Evolutionary conservation across 305 asterid genomes (phyloP).

Genomic region (Fraxinus albicans): DNA sequence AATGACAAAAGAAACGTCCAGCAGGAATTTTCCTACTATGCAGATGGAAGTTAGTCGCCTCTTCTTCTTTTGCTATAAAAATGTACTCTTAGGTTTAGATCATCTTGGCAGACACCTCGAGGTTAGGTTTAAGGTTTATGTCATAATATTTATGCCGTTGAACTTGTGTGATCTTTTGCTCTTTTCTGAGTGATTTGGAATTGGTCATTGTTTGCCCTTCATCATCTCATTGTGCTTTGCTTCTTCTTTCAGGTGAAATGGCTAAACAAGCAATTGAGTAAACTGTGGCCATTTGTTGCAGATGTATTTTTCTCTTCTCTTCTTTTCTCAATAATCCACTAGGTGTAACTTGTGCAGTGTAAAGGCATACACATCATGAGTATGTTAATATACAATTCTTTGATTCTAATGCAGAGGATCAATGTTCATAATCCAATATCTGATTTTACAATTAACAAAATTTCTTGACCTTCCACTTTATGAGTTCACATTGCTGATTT

Average conservation of each 20-base stretch:
- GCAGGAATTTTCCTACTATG: background rate
- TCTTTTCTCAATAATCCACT: background rate
- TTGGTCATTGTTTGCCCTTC: conserved; percentile 5
- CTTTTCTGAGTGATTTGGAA: conserved; percentile 1
- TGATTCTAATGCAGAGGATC: conserved; percentile 7
- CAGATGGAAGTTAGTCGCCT: background rate
- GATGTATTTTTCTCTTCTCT: conserved; percentile 60
- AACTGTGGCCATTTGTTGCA: conserved; percentile 96
- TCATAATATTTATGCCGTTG: background rate
- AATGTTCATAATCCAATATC: background rate
- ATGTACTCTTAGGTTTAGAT: background rate
- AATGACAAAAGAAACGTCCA: background rate
- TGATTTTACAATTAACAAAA: conserved; percentile 8
- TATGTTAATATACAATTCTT: background rate
- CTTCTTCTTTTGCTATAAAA: conserved; percentile 8
- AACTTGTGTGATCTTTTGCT: background rate
- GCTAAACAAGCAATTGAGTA: conserved; percentile 84
- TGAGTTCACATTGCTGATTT: conserved; percentile 16
- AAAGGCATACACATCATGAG: background rate
- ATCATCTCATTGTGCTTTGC: conserved; percentile 16
- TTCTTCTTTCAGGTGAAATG: conserved; percentile 80
- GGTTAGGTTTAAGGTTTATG: background rate
- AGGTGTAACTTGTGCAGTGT: background rate
- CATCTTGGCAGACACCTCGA: background rate
- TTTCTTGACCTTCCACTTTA: conserved; percentile 14